Conservation (phyloP, 2,329 filamentous ascomycete species). For the Colletotrichum sublineola region DNA sequence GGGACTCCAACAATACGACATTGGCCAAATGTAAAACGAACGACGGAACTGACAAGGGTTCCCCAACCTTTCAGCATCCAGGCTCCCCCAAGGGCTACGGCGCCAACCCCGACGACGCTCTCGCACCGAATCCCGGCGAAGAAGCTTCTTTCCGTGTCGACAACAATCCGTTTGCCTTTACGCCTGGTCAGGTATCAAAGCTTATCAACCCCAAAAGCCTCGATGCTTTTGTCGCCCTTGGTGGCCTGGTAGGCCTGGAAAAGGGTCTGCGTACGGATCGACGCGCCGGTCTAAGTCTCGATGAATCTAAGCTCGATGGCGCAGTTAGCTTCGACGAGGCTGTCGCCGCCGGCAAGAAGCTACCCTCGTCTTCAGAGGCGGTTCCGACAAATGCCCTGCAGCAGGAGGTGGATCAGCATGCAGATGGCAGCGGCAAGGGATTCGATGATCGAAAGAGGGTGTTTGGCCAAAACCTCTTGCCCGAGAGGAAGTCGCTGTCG, state of each 20-base stretch:
- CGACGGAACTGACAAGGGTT: conserved; percentile 36
- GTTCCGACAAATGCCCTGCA: conserved; percentile 43
- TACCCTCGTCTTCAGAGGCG: conserved; percentile 46
- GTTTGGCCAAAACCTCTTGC: conserved; percentile 73
- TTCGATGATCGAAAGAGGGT: conserved; percentile 68
- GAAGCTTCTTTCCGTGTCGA: conserved; percentile 78
- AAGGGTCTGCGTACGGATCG: conserved; percentile 64
- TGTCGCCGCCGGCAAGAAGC: conserved; percentile 53
- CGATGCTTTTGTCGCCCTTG: conserved; percentile 63
- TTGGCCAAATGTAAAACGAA: conserved; percentile 38
- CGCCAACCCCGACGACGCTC: conserved; percentile 47
- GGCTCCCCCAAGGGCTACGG: conserved; percentile 41
- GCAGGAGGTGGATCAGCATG: conserved; percentile 26
- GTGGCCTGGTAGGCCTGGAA: conserved; percentile 66
- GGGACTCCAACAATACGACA: conserved; percentile 41
- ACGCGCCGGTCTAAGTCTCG: conserved; percentile 62
- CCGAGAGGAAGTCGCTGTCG: conserved; percentile 76
- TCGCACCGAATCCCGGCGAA: conserved; percentile 65
- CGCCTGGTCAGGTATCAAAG: conserved; percentile 66
- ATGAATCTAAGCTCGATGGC: conserved; percentile 61
- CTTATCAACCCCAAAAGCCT: conserved; percentile 65
- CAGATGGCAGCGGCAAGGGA: conserved; percentile 30
- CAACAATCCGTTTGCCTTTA: conserved; percentile 69
- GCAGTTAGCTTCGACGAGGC: conserved; percentile 64
- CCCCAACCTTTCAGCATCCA: conserved; percentile 20